Evolutionary conservation across 495 filamentous ascomycete species (phyloP), one percentile per base, ranked within the genome.

Genomic region (Xylaria acuta): DNA sequence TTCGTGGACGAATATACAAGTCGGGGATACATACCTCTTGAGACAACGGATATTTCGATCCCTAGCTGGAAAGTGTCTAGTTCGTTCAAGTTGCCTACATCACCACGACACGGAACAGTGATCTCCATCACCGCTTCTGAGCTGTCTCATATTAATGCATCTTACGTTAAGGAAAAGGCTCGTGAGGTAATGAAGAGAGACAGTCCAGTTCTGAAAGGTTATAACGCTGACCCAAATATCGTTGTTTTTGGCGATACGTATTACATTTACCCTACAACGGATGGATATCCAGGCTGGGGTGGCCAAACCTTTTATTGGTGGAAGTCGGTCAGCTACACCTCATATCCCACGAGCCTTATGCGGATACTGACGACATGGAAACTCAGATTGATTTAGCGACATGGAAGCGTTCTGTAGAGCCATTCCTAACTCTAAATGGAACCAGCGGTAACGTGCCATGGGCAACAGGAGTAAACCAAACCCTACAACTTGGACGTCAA

Each of bases 21-120:
- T 6, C 69, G 75, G 20, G 75, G 75, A 20, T 77, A 77, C 30
- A 71, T 77, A n/a, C 75, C 75, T 5, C 70, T 77, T 12, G 73
- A 75, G 67, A 73, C 75, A 22, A 45, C 58, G 27, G 74, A 77
- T 64, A 77, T 77, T 41, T 67, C 62, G 16, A 74, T 58, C 36
- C 74, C 74, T 1, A 58, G 34, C 9, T 77, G 75, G 75, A 45
- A 36, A 32, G 63, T 75, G 1, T 71, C 75, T 5, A 49, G 38
- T 4, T 58, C 51, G 6, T 77, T 65, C 58, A 68, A 47, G 27
- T 32, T 77, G 22, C 75, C 75, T 18, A 36, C 60, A 1, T 72
- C 49, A 32, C 75, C 74, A 22, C 74, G 75, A 9, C 74, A 77
- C 51, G 75, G 75, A 9, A 75, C 70, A 25, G 74, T 77, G 3